Evolutionary conservation across 441 rosid species (phyloP), one percentile per base, ranked within the genome.

Genomic region (Croton setiger): DNA sequence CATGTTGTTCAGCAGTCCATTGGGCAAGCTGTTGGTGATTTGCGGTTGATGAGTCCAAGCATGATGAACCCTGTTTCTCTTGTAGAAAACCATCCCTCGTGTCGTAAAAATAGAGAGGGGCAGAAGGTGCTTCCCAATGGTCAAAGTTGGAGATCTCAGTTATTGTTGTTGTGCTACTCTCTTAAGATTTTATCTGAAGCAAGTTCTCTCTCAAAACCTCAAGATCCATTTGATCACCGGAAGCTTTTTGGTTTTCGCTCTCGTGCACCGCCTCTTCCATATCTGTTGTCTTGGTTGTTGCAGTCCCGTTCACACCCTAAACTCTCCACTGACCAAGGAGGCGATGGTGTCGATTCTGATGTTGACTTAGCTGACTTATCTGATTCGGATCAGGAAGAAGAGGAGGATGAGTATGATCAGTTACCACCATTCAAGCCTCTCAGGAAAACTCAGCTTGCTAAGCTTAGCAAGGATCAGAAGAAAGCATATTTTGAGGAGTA

Each of bases 41-140:
- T 93, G 39, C 89, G 95, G 20, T 76, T 91, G 74, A 89, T 93
- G 96, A 86, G 84, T 72, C 96, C 96, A 15, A 87, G 88, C 78
- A 74, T 87, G 83, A 87, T 87, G 96, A 89, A 86, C 83, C 98
- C 98, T 0, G 90, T 93, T 70, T 85, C 93, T 49, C 88, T 93
- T 31, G 97, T 86, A 67, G 97, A 93, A 82, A 93, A 93, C 76
- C 96, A 93, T 67, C 85, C 88, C 8, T 83, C 90, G 15, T 93
- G 97, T 74, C 81, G 93, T 41, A 91, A 82, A 86, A 93, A 91
- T 63, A 83, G 95, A 72, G 96, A 88, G 51, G 92, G 98, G 11
- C 86, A 83, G 47, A 87, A 88, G 80, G 91, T 93, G 72, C 95
- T 94, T 13, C 98, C 98, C 3, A 94, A 94, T 48, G 96, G 98